These are phyloP conservation scores for Echria macrotheca DNA, from an alignment of 495 filamentous ascomycete genomes.

Conservation along the genomic window DNA sequence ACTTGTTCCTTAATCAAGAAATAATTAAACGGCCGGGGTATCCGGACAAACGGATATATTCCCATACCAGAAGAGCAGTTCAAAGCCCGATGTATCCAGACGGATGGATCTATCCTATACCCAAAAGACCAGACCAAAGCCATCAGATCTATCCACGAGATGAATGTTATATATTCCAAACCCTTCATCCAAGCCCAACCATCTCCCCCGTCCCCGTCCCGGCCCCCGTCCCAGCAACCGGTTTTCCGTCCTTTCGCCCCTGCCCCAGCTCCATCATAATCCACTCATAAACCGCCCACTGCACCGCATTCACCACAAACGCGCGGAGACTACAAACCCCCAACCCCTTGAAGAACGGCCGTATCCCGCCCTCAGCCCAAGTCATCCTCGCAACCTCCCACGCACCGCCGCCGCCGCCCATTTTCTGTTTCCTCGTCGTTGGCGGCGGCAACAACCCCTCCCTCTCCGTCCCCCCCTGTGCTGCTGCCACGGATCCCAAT, in stretches of 20 bases:
- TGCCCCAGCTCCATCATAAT: constrained; percentile 55
- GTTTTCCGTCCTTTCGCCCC: constrained; percentile 10
- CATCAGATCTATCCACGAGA: too few species aligned
- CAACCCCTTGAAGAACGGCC: constrained; percentile 72
- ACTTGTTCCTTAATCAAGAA: too few species aligned
- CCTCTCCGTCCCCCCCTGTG: constrained; percentile 21
- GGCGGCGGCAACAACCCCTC: constrained; percentile 26
- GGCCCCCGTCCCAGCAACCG: not conserved
- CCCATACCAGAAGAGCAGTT: too few species aligned
- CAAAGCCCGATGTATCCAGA: too few species aligned
- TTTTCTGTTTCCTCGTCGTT: too few species aligned
- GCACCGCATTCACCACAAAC: constrained; percentile 75
- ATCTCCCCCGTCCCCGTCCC: not conserved
- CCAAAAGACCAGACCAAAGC: too few species aligned
- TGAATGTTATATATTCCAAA: too few species aligned
- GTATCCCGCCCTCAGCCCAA: constrained; percentile 59
- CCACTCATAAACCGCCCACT: constrained; percentile 88
- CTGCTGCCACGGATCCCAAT: too few species aligned
- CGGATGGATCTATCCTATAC: too few species aligned
- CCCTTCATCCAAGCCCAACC: not conserved
- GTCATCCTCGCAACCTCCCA: constrained; percentile 56
- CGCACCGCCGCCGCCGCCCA: constrained; percentile 43
- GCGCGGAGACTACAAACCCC: constrained; percentile 73
- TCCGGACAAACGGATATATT: too few species aligned
- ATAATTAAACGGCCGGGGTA: too few species aligned